Base-by-base conservation (phyloP, 805 yeast genomes). In the Wickerhamomyces canadensis region DNA sequence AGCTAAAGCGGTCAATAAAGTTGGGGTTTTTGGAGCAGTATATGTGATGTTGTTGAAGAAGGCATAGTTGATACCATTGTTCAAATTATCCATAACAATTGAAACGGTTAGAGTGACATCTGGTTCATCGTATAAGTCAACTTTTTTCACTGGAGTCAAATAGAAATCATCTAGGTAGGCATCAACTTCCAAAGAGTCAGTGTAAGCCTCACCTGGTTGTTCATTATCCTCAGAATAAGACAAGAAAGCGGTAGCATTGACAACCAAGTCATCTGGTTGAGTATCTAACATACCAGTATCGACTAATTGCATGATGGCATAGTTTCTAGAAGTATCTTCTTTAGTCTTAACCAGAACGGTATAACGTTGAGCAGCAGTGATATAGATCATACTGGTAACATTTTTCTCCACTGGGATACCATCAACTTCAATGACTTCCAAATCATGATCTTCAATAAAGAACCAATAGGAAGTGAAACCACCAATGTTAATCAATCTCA, bases 281-380 rank as follows among this genome's bases (percentile, higher is more conserved):
- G 56, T 41, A 68, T 93, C 98, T 58, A 89, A 72, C 94, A 93
- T 84, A 44, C 73, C 76, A 44, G 75, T 74, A 58, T 93, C 98
- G 40, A 85, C 73, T 47, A 75, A 68, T 62, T 85, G 87, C 74
- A 85, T 80, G 55, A 93, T 77, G 36, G 95, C 88, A 58, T 67
- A 91, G 61, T 89, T 88, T 43, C 62, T 69, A 14, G 82, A 63
- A n/a, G 65, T 61, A 36, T 68, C 69, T 44, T 70, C 65, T 65
- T 83, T 84, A 41, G 97, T 87, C 35, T 71, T 76, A 45, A 93
- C 56, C 52, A 93, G 68, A 9, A 87, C 80, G 19, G 89, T 74
- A 64, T 86, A 88, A 54, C 98, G 80, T 67, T 93, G 98, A 30
- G 97, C 98, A 38, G 79, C 88, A 9, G 95, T 77, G 52, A 93